These are phyloP conservation scores for Furcasterigmium furcatum DNA, from an alignment of 2,329 filamentous ascomycete species.

Conservation along the genomic window DNA sequence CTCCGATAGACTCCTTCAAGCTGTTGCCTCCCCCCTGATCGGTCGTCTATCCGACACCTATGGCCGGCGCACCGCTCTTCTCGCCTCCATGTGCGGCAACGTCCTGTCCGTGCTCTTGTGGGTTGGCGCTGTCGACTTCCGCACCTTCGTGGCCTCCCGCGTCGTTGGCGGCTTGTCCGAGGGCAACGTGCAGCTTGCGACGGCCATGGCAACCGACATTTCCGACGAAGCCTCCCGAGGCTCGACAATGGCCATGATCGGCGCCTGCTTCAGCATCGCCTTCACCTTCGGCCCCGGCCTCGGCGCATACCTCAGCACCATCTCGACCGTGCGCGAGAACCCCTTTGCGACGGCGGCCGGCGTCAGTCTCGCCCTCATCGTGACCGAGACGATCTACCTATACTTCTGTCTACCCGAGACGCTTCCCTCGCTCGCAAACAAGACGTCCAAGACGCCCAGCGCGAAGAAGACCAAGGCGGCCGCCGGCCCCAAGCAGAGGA, in stretches of 20 bases:
- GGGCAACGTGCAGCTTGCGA: constrained; percentile 94
- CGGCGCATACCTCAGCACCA: constrained; percentile 78
- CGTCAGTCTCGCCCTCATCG: constrained; percentile 80
- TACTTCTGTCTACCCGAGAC: constrained; percentile 87
- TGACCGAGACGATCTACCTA: constrained; percentile 84
- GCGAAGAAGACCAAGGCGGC: constrained; percentile 10
- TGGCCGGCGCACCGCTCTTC: constrained; percentile 80
- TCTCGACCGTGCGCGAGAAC: constrained; percentile 77
- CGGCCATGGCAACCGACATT: constrained; percentile 94
- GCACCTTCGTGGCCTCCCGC: constrained; percentile 91
- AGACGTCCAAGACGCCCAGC: constrained; percentile 15
- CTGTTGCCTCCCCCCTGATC: constrained; percentile 87
- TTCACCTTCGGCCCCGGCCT: constrained; percentile 95
- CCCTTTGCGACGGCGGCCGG: constrained; percentile 92
- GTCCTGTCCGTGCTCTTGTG: constrained; percentile 90
- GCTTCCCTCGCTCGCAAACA: constrained; percentile 54
- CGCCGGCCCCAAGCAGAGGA: constrained; percentile 42
- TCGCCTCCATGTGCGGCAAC: constrained; percentile 91
- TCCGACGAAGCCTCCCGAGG: constrained; percentile 82
- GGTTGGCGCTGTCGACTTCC: constrained; percentile 91
- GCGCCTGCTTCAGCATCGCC: constrained; percentile 93
- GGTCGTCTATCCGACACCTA: constrained; percentile 84
- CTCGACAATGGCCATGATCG: constrained; percentile 93
- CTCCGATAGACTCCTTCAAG: constrained; percentile 71
- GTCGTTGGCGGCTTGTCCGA: constrained; percentile 92